A percentile compares a stretch with the other conserved stretches of the same genome.
These are phyloP conservation scores for Plasmodium knowlesi DNA, from an alignment of 169 alveolate genomes.

Conservation along the genomic window DNA sequence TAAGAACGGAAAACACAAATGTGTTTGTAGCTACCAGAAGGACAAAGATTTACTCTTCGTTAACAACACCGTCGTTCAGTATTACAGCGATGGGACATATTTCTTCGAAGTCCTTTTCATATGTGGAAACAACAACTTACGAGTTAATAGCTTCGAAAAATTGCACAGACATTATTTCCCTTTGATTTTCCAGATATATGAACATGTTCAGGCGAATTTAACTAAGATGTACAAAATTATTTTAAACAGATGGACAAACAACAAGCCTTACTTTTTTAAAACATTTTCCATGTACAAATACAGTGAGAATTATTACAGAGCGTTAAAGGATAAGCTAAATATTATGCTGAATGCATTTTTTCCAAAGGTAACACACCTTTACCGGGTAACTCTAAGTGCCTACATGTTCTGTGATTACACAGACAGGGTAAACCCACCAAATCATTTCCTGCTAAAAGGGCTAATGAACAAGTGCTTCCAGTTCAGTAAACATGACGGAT, in stretches of 20 bases:
- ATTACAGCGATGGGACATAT: conserved; percentile 61
- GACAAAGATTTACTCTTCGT: conserved; percentile 44
- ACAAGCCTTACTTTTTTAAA: conserved; percentile 42
- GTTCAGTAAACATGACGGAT: conserved; percentile 39
- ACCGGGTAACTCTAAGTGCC: conserved; percentile 73
- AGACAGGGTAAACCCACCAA: conserved; percentile 69
- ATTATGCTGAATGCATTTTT: conserved; percentile 30
- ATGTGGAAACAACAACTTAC: conserved; percentile 70
- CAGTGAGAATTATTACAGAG: conserved; percentile 23
- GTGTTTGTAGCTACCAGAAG: conserved; percentile 12
- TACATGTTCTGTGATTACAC: conserved; percentile 75
- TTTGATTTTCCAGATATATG: conserved; percentile 36
- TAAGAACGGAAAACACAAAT: not conserved
- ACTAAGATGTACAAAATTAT: conserved; percentile 35
- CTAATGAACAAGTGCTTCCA: conserved; percentile 50
- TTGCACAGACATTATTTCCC: conserved; percentile 43
- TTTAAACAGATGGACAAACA: not conserved
- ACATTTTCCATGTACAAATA: conserved; percentile 23
- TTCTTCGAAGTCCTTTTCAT: conserved; percentile 55
- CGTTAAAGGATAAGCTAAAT: conserved; percentile 66
- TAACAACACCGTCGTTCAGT: conserved; percentile 71
- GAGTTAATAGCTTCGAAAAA: conserved; percentile 58
- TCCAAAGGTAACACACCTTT: conserved; percentile 30
- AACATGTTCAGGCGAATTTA: conserved; percentile 18
- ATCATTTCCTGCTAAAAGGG: conserved; percentile 48